These are phyloP conservation scores for Talaromyces piceae DNA, from an alignment of 2,329 filamentous ascomycete genomes.

Conservation along the genomic window DNA sequence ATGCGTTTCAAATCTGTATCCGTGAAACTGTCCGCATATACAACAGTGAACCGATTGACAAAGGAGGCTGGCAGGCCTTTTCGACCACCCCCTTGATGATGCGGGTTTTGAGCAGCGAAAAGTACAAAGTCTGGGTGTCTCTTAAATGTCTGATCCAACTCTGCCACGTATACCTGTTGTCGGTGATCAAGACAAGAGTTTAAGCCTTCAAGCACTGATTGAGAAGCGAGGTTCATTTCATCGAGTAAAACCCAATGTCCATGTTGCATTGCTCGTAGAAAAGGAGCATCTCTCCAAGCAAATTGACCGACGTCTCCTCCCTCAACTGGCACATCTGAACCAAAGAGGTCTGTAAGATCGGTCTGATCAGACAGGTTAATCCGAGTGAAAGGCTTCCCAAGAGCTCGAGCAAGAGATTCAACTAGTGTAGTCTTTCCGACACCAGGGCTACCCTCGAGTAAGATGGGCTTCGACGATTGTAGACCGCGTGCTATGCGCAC, in stretches of 20 bases:
- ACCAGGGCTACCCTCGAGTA: constrained; percentile 94
- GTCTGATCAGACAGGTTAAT: constrained; percentile 99
- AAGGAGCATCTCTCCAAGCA: constrained; percentile 91
- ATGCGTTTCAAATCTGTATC: constrained; percentile 75
- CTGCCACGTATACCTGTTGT: constrained; percentile 90
- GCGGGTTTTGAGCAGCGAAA: constrained; percentile 95
- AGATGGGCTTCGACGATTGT: constrained; percentile 80
- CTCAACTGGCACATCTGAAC: constrained; percentile 90
- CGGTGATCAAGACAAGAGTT: constrained; percentile 96
- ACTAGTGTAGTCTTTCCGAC: constrained; percentile 96
- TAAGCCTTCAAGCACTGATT: constrained; percentile 90
- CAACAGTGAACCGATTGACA: constrained; percentile 95
- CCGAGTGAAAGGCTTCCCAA: constrained; percentile 74
- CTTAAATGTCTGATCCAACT: constrained; percentile 88
- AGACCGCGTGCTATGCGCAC: constrained; percentile 87
- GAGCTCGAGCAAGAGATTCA: constrained; percentile 69
- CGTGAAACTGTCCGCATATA: constrained; percentile 87
- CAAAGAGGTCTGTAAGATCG: constrained; percentile 94
- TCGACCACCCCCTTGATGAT: constrained; percentile 90
- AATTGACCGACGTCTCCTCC: constrained; percentile 87
- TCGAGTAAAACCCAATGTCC: constrained; percentile 96
- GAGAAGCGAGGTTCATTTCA: constrained; percentile 97
- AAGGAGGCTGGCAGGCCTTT: constrained; percentile 94
- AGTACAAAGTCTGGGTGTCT: constrained; percentile 85
- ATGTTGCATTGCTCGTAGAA: constrained; percentile 90